Evolutionary conservation across 2,329 filamentous ascomycete genomes (phyloP).

Genomic region (Ceratocystis destructans): DNA sequence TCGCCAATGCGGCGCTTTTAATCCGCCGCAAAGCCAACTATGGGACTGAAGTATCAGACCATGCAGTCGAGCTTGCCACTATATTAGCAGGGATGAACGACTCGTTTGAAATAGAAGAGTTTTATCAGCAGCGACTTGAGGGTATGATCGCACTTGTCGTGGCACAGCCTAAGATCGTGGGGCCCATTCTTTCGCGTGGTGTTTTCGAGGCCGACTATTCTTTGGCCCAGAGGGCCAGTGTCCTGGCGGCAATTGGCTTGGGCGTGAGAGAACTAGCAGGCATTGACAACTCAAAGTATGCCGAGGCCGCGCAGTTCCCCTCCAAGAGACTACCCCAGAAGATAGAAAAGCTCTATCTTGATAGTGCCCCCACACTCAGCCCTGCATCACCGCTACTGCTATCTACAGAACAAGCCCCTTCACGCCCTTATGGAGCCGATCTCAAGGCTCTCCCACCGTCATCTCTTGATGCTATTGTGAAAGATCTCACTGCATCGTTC

Average conservation of each 20-base stretch:
- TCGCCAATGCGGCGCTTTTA: conserved; percentile 61
- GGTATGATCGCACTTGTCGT: conserved; percentile 71
- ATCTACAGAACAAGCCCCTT: conserved; percentile 16
- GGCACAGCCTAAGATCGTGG: conserved; percentile 63
- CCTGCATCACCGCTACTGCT: conserved; percentile 12
- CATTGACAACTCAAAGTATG: conserved; percentile 45
- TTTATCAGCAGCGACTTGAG: conserved; percentile 61
- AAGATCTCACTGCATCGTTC: conserved; percentile 54
- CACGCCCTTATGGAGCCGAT: conserved; percentile 24
- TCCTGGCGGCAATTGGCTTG: conserved; percentile 71
- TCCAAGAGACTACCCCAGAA: conserved; percentile 64
- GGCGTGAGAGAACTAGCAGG: conserved; percentile 76
- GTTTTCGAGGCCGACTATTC: conserved; percentile 93
- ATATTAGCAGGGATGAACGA: conserved; percentile 71
- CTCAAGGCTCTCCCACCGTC: conserved; percentile 42
- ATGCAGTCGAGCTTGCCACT: conserved; percentile 66
- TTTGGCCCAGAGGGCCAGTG: conserved; percentile 63
- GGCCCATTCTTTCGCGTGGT: conserved; percentile 66
- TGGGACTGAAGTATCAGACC: conserved; percentile 74
- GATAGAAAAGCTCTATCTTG: conserved; percentile 57
- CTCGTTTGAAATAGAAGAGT: conserved; percentile 67
- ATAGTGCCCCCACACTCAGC: conserved; percentile 23
- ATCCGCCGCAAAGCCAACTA: conserved; percentile 82
- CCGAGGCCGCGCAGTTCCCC: conserved; percentile 48
- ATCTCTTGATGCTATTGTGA: conserved; percentile 54